Evolutionary conservation across 768 basidiomycete genomes (phyloP), one percentile per base, ranked within the genome.

Genomic region (Podaxis carcinomalis): DNA sequence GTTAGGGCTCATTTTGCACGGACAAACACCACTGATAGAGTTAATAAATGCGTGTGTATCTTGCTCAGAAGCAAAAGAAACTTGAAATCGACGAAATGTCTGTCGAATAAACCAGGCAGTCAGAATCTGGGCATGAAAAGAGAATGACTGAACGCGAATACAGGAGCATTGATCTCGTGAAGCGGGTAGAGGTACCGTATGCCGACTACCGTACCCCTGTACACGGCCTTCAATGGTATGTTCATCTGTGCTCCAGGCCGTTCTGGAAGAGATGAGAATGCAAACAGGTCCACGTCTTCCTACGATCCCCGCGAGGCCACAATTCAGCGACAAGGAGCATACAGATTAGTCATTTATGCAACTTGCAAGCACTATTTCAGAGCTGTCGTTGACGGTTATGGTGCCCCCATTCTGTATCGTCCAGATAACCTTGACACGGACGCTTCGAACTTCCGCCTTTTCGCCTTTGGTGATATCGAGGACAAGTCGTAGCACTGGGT

Each of bases 221-320:
- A 90, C 9, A 92, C 89, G 6, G 89, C 90, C 70, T 91, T 92
- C 46, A 93, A 73, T n/a, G 91, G 89, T 32, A 88, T 75, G 62
- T 69, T 74, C 66, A 63, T 71, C 57, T 62, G 72, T 54, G 39
- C 67, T n/a, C 40, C 59, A 25, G n/a, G 69, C 32, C 68, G 63
- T 16, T 74, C 67, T 23, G 73, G 67, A 55, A 81, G 67, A 13
- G 77, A 76, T 2, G 89, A 89, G 69, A 90, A 89, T 1, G 84
- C 78, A 25, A 92, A 73, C 21, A 93, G 73, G 65, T 93, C 90
- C 40, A 93, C 63, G 68, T 93, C 89, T 73, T 93, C 91, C 91
- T 93, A 19, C 32, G 68, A 27, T 66, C 5, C 14, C n/a, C 19
- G 28, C 32, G 10, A 19, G 19, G 5, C 6, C 0, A 63, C 57